A percentile compares a stretch with the other conserved stretches of the same genome.
phyloP scores from a whole-genome alignment of 1,284 basidiomycete species.

The Trametes hirsuta region DNA sequence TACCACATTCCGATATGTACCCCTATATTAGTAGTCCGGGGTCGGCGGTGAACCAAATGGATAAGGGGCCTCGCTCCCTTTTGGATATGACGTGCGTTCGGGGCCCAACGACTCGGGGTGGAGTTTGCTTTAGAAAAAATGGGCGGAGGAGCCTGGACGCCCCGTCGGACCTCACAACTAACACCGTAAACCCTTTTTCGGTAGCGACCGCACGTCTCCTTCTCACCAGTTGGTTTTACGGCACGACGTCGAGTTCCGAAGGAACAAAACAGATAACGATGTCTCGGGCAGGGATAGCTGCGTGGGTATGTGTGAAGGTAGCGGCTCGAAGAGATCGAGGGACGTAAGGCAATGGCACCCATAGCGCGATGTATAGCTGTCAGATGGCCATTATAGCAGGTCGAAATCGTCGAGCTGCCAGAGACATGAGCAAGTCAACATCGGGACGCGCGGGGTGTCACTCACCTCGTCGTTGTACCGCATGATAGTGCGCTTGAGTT shows the following conservation, averaged over 20 bases:
- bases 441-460: slow-evolving; percentile 9
- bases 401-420: slow-evolving; percentile 90
- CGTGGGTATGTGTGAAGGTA: background rate
- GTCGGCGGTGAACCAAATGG: slow-evolving; percentile 16
- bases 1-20: slow-evolving; percentile 27
- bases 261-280: background rate
- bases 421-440: slow-evolving; percentile 13
- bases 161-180: background rate
- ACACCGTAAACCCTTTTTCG: too few species aligned
- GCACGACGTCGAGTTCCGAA: too few species aligned
- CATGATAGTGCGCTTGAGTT: slow-evolving; percentile 95
- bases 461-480: slow-evolving; percentile 95
- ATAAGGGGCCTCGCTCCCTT: slow-evolving; percentile 14
- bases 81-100: background rate
- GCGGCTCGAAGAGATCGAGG: too few species aligned
- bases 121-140: background rate
- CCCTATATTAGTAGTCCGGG: slow-evolving; percentile 27
- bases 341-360: too few species aligned
- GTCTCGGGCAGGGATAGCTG: too few species aligned
- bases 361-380: background rate
- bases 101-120: background rate
- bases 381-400: slow-evolving; percentile 55
- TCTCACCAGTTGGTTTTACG: too few species aligned
- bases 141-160: background rate
- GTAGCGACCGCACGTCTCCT: too few species aligned